These are phyloP conservation scores for Suaeda aralocaspica DNA, from an alignment of 148 eudicot species.

Conservation along the genomic window DNA sequence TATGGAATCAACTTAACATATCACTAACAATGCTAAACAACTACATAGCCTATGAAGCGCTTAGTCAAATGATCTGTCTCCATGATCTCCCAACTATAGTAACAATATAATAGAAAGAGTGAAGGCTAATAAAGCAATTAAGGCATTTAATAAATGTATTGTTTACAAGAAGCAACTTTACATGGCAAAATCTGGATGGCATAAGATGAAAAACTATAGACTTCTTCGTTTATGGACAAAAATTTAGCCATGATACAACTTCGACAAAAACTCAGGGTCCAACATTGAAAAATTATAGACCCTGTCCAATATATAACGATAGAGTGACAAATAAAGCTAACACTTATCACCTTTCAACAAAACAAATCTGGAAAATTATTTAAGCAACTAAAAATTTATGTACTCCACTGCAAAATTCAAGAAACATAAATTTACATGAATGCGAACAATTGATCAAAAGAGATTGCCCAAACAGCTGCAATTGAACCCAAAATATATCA, in stretches of 20 bases:
- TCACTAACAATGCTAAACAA: too few species aligned
- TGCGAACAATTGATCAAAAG: conserved; percentile 20
- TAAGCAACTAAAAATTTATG: conserved; percentile 11
- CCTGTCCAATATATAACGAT: conserved; percentile 5
- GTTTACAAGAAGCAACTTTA: neutral
- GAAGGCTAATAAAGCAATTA: too few species aligned
- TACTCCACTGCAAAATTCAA: conserved; percentile 27
- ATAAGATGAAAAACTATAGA: neutral
- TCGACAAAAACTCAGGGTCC: conserved; percentile 1
- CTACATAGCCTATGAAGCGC: too few species aligned
- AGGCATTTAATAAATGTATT: too few species aligned
- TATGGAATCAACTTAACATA: too few species aligned
- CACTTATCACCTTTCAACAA: conserved; percentile 1
- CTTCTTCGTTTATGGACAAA: conserved; percentile 2
- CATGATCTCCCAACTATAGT: too few species aligned
- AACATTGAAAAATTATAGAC: conserved; percentile 1
- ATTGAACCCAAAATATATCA: conserved; percentile 28
- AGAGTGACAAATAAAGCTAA: neutral
- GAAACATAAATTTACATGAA: conserved; percentile 20
- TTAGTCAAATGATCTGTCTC: too few species aligned
- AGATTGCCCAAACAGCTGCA: conserved; percentile 18
- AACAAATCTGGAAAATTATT: conserved; percentile 1
- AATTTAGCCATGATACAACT: neutral
- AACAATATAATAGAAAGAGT: too few species aligned
- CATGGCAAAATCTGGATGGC: neutral